Evolutionary conservation across 257 asterid genomes (phyloP), one percentile per base, ranked within the genome.

Genomic region (Misopates orontium): DNA sequence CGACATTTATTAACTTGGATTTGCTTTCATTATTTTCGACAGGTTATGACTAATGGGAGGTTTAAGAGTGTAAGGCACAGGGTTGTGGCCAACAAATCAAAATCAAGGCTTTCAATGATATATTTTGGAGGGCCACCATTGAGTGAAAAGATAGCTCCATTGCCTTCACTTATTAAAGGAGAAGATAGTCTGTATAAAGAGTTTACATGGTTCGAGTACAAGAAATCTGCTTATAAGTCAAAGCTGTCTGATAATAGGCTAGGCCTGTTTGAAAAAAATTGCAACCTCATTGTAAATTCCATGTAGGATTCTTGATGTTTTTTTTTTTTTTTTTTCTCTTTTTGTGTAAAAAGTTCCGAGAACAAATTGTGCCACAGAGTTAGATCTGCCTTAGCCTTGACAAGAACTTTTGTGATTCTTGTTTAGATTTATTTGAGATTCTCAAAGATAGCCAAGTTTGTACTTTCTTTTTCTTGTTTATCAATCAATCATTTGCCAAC

Each of bases 121-220:
- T 85, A 85, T 54, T 85, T 85, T 49, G 92, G 92, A 64, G 92
- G 92, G 10, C 89, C 92, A 16, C 92, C 92, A 11, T 49, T 85
- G 62, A 76, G 85, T 23, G 89, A 85, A 42, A 85, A 80, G 73
- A 82, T 85, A 41, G 92, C 87, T 14, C 92, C 92, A 19, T 75
- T 85, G 71, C 47, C 88, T 25, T 77, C 85, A 36, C 61, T 85
- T 8, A 74, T 76, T 70, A 63, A 68, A 62, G 83, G 87, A 4
- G 85, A 72, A n/a, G 79, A 75, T 75, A 78, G 85, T 25, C 76
- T 82, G 79, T 85, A 85, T 71, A 78, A 80, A 70, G 92, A 85
- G 44, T 85, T 85, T 75, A 85, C 92, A 2, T 85, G 92, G 92
- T 85, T 76, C 60, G 92, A 85, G 72, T 85, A 85, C 72, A 85